Evolutionary conservation across 2,329 filamentous ascomycete species (phyloP).

Genomic region (Geosmithia flava): DNA sequence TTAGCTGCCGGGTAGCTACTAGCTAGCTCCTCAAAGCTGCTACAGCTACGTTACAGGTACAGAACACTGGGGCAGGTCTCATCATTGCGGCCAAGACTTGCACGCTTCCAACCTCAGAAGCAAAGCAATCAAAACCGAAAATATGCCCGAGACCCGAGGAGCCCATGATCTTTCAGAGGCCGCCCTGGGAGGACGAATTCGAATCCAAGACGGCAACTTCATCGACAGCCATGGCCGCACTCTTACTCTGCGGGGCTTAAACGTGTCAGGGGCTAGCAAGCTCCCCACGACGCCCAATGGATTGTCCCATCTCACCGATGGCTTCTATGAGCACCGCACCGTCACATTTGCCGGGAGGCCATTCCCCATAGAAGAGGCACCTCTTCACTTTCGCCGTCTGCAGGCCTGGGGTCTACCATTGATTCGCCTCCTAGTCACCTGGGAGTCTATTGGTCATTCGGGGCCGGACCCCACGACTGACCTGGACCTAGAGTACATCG

Average conservation of each 20-base stretch:
- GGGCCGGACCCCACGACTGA: constrained; percentile 17
- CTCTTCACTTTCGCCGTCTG: constrained; percentile 22
- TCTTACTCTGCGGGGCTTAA: constrained; percentile 26
- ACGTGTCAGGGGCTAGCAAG: constrained; percentile 27
- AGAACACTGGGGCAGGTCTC: no score
- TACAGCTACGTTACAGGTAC: no score
- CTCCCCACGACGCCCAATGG: constrained; percentile 22
- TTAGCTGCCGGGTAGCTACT: no score
- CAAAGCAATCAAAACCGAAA: neutral
- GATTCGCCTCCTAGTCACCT: constrained; percentile 26
- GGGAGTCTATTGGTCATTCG: constrained; percentile 24
- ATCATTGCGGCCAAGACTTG: neutral
- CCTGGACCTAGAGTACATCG: constrained; percentile 24
- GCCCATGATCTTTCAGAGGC: constrained; percentile 21
- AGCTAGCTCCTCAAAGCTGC: no score
- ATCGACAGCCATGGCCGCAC: constrained; percentile 22
- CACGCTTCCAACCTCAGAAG: neutral
- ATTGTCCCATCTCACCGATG: constrained; percentile 23
- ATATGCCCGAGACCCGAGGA: neutral
- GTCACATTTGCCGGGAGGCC: constrained; percentile 25
- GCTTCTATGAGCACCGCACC: constrained; percentile 24
- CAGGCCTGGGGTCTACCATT: constrained; percentile 24
- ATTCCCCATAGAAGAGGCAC: constrained; percentile 23
- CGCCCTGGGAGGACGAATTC: constrained; percentile 17
- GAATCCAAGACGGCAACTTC: constrained; percentile 16